Conservation (phyloP, 768 basidiomycete genomes). For the Brasilioporus rufonigricans region DNA sequence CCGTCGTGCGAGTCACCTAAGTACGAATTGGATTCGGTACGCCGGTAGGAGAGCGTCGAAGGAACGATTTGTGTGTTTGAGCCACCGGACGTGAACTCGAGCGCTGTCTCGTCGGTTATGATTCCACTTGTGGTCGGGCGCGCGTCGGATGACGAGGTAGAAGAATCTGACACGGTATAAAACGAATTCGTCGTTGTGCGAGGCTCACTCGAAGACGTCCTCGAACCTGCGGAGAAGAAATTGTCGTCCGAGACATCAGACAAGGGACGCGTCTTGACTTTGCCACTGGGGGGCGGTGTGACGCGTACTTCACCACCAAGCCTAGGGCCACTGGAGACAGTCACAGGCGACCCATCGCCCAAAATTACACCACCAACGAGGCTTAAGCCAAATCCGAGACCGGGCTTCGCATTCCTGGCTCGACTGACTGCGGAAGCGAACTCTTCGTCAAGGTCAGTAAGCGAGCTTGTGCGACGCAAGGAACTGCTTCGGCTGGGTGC, state of each 20-base stretch:
- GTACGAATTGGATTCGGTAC: conserved; percentile 54
- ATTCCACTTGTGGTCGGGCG: conserved; percentile 31
- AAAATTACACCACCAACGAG: conserved; percentile 39
- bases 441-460: conserved; percentile 72
- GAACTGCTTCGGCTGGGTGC: conserved; percentile 61
- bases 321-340: conserved; percentile 63
- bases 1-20: conserved; percentile 53
- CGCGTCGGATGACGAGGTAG: conserved; percentile 29
- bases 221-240: conserved; percentile 45
- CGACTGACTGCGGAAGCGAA: conserved; percentile 45
- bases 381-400: conserved; percentile 46
- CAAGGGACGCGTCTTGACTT: conserved; percentile 28
- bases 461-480: conserved; percentile 63
- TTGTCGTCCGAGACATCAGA: conserved; percentile 41
- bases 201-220: conserved; percentile 31
- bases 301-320: conserved; percentile 41
- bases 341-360: conserved; percentile 64
- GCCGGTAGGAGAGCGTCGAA: conserved; percentile 51
- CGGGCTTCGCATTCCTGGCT: conserved; percentile 39
- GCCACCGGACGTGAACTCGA: conserved; percentile 37
- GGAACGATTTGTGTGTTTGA: conserved; percentile 46
- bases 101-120: conserved; percentile 38
- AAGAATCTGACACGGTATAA: conserved; percentile 34
- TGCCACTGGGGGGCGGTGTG: conserved; percentile 45
- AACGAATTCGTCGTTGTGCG: conserved; percentile 31